A percentile compares a stretch with the other conserved stretches of the same genome.
phyloP scores from a whole-genome alignment of 2,329 filamentous ascomycete species.

The Monilinia vaccinii-corymbosi region DNA sequence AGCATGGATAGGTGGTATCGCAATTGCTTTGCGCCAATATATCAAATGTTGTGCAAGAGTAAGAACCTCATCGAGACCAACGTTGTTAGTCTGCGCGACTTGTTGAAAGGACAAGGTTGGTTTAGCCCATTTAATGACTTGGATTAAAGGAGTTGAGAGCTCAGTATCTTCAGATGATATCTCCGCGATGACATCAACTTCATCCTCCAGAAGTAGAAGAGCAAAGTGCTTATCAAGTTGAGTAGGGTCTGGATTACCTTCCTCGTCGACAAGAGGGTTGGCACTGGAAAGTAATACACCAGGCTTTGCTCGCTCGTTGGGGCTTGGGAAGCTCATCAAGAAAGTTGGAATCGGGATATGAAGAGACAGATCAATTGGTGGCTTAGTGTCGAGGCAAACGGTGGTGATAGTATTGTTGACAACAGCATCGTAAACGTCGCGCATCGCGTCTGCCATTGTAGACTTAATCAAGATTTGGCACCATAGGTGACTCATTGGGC shows the following conservation, averaged over 20 bases:
- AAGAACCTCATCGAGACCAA: conserved; percentile 73
- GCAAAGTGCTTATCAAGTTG: conserved; percentile 81
- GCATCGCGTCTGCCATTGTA: conserved; percentile 72
- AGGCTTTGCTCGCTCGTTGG: conserved; percentile 58
- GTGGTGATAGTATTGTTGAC: conserved; percentile 81
- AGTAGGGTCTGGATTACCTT: conserved; percentile 55
- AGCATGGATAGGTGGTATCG: conserved; percentile 82
- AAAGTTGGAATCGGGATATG: conserved; percentile 60
- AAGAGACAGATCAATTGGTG: conserved; percentile 50
- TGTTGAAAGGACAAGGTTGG: conserved; percentile 62
- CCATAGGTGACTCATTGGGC: conserved; percentile 55
- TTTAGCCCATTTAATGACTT: conserved; percentile 69
- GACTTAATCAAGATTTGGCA: conserved; percentile 62
- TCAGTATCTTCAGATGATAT: conserved; percentile 71
- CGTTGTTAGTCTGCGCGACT: conserved; percentile 59
- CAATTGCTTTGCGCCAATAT: conserved; percentile 88
- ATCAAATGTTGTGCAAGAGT: conserved; percentile 88
- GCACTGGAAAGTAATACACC: conserved; percentile 84
- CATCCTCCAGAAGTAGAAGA: conserved; percentile 74
- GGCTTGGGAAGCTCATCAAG: conserved; percentile 59
- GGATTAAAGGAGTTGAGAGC: conserved; percentile 66
- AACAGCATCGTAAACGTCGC: conserved; percentile 72
- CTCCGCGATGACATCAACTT: conserved; percentile 62
- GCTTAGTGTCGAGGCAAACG: conserved; percentile 57
- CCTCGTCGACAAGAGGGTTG: conserved; percentile 62